Percentiles rank a stretch among this genome's conserved stretches.
phyloP scores from a whole-genome alignment of 805 yeast species.

The Teunomyces stri region DNA sequence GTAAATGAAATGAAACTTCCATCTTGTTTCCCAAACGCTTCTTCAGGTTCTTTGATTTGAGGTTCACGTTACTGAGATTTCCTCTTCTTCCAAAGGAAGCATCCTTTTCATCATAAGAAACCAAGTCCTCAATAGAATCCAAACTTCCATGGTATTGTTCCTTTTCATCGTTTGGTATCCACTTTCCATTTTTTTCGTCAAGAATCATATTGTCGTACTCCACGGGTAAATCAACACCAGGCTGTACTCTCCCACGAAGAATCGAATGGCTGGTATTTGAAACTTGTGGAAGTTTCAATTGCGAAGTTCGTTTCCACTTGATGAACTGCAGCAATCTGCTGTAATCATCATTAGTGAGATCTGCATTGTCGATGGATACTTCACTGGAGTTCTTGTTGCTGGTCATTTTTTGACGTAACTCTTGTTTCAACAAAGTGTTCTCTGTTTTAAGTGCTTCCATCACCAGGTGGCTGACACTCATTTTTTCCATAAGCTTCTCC shows the following conservation, averaged over 20 bases:
- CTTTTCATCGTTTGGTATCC: slow-evolving; percentile 21
- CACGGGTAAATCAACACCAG: slow-evolving; percentile 31
- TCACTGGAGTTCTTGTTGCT: slow-evolving; percentile 8
- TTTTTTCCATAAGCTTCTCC: slow-evolving; percentile 14
- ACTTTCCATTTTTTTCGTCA: slow-evolving; percentile 18
- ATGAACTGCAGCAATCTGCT: slow-evolving; percentile 21
- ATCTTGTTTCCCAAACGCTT: slow-evolving; percentile 16
- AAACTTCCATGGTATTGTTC: slow-evolving; percentile 27
- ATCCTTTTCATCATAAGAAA: slow-evolving; percentile 12
- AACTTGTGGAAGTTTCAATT: slow-evolving; percentile 23
- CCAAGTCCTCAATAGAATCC: slow-evolving; percentile 39
- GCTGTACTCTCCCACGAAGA: slow-evolving; percentile 33
- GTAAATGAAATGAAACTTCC: slow-evolving; percentile 44
- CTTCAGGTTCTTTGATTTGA: slow-evolving; percentile 3
- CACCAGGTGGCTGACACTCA: slow-evolving; percentile 9
- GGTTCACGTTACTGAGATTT: not conserved
- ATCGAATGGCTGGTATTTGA: slow-evolving; percentile 5
- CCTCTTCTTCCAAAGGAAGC: slow-evolving; percentile 3
- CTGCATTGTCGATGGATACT: slow-evolving; percentile 19
- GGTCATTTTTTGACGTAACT: slow-evolving; percentile 6
- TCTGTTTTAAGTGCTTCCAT: slow-evolving; percentile 17
- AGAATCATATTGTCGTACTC: slow-evolving; percentile 30
- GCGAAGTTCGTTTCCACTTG: slow-evolving; percentile 39
- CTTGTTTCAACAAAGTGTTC: slow-evolving; percentile 11
- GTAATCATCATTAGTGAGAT: slow-evolving; percentile 17